Conservation (phyloP, 805 yeast species). For the Clavispora phyllophila region DNA sequence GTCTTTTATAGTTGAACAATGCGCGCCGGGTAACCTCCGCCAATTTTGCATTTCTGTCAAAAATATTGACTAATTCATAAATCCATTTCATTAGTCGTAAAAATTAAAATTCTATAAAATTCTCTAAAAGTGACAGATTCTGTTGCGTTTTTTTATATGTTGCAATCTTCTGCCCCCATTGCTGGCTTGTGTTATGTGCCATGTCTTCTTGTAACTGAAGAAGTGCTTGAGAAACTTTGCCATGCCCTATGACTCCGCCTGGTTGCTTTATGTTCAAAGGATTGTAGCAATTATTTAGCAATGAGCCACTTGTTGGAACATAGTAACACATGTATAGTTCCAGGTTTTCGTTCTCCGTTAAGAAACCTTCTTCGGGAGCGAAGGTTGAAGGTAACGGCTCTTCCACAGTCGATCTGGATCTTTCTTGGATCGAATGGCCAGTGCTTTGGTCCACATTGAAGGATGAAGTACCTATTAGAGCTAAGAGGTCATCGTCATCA, state of each 20-base stretch:
- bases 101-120: neutral
- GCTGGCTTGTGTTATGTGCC: neutral
- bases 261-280: neutral
- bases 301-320: slow-evolving; percentile 15
- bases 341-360: slow-evolving; percentile 30
- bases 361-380: slow-evolving; percentile 32
- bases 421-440: no score
- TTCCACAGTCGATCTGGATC: neutral
- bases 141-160: neutral
- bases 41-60: neutral
- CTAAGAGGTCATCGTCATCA: slow-evolving; percentile 16
- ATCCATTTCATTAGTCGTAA: neutral
- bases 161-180: neutral
- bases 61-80: no score
- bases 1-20: slow-evolving; percentile 5
- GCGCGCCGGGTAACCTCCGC: slow-evolving; percentile 13
- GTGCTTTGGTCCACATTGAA: neutral
- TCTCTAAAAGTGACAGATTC: neutral
- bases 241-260: neutral
- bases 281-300: slow-evolving; percentile 2
- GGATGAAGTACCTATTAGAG: slow-evolving; percentile 7
- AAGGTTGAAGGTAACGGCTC: slow-evolving; percentile 8
- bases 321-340: slow-evolving; percentile 40
- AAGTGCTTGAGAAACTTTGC: neutral
- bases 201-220: neutral